Evolutionary conservation across 2,329 filamentous ascomycete genomes (phyloP).

Genomic region (Curvularia sp.): DNA sequence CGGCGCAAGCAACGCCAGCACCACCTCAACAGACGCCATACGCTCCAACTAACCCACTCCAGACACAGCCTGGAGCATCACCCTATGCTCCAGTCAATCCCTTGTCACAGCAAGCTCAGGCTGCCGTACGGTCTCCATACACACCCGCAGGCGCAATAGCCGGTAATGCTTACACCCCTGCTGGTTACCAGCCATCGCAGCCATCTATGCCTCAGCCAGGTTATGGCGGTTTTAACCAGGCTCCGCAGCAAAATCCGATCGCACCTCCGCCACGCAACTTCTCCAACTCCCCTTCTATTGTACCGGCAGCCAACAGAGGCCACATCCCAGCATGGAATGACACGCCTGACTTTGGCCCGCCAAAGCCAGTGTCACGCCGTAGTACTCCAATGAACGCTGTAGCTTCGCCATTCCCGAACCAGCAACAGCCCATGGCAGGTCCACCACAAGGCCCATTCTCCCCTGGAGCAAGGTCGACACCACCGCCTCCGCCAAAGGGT

Average conservation of each 20-base stretch:
- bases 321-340: conserved; percentile 92
- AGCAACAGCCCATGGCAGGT: conserved; percentile 61
- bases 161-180: conserved; percentile 55
- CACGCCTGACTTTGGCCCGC: conserved; percentile 76
- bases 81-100: conserved; percentile 39
- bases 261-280: conserved; percentile 71
- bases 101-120: conserved; percentile 40
- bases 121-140: conserved; percentile 31
- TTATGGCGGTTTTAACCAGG: conserved; percentile 58
- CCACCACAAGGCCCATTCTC: conserved; percentile 67
- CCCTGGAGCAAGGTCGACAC: conserved; percentile 66
- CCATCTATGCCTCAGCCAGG: conserved; percentile 39
- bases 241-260: conserved; percentile 53
- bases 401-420: conserved; percentile 75
- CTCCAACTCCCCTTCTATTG: conserved; percentile 67
- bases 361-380: conserved; percentile 74
- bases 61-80: conserved; percentile 33
- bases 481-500: conserved; percentile 85
- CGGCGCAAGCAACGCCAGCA: conserved; percentile 26
- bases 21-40: conserved; percentile 33
- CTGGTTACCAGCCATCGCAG: conserved; percentile 63
- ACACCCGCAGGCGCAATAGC: conserved; percentile 15
- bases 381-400: conserved; percentile 76
- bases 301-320: conserved; percentile 72
- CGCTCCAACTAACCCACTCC: conserved; percentile 39